Percentiles rank a stretch among this genome's conserved stretches.
Conservation (phyloP, 306 rosid species). For the Corylus americana region DNA sequence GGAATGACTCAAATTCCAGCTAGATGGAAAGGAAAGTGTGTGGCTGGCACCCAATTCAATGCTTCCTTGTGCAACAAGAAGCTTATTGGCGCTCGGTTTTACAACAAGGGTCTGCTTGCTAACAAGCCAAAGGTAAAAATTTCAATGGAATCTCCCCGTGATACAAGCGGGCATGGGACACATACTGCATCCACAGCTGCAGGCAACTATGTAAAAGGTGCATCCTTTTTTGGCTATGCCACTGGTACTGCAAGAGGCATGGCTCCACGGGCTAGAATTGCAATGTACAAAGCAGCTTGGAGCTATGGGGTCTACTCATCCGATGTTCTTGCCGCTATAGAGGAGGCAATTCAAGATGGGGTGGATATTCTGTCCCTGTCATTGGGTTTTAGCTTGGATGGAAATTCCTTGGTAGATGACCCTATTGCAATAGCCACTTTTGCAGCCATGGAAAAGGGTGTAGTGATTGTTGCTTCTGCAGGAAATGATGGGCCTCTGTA, state of each 20-base stretch:
- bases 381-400: conserved; percentile 38
- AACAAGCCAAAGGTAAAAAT: conserved; percentile 27
- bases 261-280: conserved; percentile 64
- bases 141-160: conserved; percentile 58
- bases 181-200: conserved; percentile 73
- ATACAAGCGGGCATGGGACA: conserved; percentile 74
- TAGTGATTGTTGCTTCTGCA: conserved; percentile 64
- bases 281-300: conserved; percentile 77
- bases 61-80: conserved; percentile 72
- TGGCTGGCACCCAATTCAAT: conserved; percentile 47
- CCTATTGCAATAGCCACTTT: conserved; percentile 77
- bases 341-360: conserved; percentile 67
- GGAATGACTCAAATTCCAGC: conserved; percentile 53
- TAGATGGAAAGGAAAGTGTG: conserved; percentile 74
- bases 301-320: conserved; percentile 36
- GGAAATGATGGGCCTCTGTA: conserved; percentile 57
- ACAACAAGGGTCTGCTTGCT: conserved; percentile 60
- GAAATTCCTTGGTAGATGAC: conserved; percentile 42
- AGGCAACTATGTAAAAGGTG: conserved; percentile 48
- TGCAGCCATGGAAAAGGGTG: conserved; percentile 58
- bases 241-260: conserved; percentile 50
- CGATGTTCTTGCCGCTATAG: conserved; percentile 72
- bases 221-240: conserved; percentile 68
- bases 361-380: conserved; percentile 74
- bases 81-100: conserved; percentile 73